Evolutionary conservation across 495 filamentous ascomycete genomes (phyloP).

Genomic region (Tirmania nivea): DNA sequence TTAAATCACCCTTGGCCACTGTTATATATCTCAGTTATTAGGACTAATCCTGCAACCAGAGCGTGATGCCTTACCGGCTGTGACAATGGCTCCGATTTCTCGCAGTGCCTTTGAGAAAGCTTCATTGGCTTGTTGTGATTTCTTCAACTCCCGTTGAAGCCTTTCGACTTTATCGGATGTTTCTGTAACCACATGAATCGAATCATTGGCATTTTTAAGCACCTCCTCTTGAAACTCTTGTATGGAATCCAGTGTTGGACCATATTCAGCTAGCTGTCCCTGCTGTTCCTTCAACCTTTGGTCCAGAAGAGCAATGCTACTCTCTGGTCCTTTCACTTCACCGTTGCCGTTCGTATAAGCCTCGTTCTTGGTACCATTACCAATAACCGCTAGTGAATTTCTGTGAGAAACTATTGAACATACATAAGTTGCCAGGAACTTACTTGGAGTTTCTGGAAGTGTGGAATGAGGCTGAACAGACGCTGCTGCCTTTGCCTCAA

Average conservation of each 20-base stretch:
- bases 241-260: no score
- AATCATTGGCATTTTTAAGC: no score
- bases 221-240: no score
- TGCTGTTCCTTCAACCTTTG: no score
- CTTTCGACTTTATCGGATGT: background rate
- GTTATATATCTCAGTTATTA: slow-evolving; percentile 30
- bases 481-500: slow-evolving; percentile 25
- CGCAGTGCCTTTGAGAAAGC: slow-evolving; percentile 93
- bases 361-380: background rate
- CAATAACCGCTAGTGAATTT: no score
- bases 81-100: slow-evolving; percentile 77
- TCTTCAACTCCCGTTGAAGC: slow-evolving; percentile 67
- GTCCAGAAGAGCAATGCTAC: no score
- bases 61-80: slow-evolving; percentile 15
- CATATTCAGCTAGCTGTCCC: no score
- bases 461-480: background rate
- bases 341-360: background rate
- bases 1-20: slow-evolving; percentile 86
- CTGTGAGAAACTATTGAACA: no score
- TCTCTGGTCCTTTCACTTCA: background rate
- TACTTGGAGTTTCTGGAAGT: background rate
- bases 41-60: background rate
- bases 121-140: slow-evolving; percentile 93
- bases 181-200: background rate
- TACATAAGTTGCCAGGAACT: background rate